A percentile compares a stretch with the other conserved stretches of the same genome.
phyloP scores from a whole-genome alignment of 345 rosid genomes.

The Syzygium grande region DNA sequence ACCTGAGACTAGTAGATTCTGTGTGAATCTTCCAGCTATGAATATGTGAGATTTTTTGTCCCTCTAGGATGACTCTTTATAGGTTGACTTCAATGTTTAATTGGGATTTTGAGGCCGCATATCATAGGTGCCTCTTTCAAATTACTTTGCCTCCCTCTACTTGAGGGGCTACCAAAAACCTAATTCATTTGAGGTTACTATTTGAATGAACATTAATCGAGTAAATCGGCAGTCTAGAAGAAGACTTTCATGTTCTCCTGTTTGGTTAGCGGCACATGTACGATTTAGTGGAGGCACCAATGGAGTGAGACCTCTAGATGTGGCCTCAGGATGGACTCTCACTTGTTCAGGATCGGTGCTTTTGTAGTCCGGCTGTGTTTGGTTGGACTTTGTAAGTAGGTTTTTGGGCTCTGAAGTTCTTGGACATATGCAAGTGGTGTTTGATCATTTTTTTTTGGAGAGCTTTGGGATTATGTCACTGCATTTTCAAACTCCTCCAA shows the following conservation, averaged over 20 bases:
- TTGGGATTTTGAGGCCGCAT: background rate
- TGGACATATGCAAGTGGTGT: background rate
- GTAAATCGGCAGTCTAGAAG: background rate
- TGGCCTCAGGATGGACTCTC: background rate
- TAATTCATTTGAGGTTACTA: background rate
- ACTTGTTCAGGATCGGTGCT: background rate
- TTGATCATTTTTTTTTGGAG: accelerated
- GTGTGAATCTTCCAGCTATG: background rate
- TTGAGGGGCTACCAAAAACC: background rate
- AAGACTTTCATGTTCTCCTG: background rate
- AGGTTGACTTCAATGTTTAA: accelerated
- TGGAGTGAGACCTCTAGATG: background rate
- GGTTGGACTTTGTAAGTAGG: background rate
- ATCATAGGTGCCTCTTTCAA: background rate
- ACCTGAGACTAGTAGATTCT: background rate
- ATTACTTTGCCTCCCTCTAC: background rate
- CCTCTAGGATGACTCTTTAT: background rate
- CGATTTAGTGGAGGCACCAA: background rate
- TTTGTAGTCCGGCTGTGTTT: background rate
- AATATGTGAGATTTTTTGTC: background rate
- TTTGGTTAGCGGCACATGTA: background rate
- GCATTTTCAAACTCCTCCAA: background rate
- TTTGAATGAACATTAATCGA: background rate
- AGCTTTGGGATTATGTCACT: background rate
- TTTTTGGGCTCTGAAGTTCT: background rate